Conservation (phyloP, 495 filamentous ascomycete species). For the Clohesyomyces aquaticus region DNA sequence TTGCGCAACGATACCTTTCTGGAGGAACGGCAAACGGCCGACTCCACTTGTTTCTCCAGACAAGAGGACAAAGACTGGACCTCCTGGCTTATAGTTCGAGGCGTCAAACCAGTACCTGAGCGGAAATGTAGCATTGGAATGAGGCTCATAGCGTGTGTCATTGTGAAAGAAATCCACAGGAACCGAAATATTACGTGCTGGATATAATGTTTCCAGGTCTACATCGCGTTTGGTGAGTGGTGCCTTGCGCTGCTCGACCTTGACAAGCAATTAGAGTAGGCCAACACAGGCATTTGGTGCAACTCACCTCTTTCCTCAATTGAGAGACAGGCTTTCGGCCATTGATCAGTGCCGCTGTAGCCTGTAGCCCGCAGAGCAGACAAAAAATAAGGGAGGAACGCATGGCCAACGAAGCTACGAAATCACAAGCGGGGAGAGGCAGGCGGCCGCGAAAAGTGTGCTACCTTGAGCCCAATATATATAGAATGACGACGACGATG, state of each 20-base stretch:
- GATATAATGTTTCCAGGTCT: slow-evolving; percentile 55
- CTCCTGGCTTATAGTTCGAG: slow-evolving; percentile 65
- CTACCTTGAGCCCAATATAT: slow-evolving; percentile 14
- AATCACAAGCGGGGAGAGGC: background rate
- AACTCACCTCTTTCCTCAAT: slow-evolving; percentile 20
- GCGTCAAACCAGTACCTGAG: slow-evolving; percentile 77
- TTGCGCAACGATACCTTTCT: slow-evolving; percentile 69
- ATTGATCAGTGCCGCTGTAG: background rate
- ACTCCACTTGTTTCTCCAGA: slow-evolving; percentile 65
- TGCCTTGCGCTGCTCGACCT: slow-evolving; percentile 17
- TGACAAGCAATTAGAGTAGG: background rate
- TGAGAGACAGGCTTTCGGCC: slow-evolving; percentile 1
- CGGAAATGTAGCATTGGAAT: slow-evolving; percentile 60
- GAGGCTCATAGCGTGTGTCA: slow-evolving; percentile 69
- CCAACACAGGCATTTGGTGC: background rate
- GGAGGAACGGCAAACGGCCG: slow-evolving; percentile 64
- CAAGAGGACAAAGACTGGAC: slow-evolving; percentile 71
- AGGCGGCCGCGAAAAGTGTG: background rate
- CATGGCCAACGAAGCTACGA: background rate
- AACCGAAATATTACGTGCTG: slow-evolving; percentile 64
- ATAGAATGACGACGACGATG: background rate
- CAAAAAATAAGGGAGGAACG: background rate
- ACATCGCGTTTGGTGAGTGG: slow-evolving; percentile 40
- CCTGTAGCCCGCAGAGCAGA: background rate
- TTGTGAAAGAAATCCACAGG: slow-evolving; percentile 79